These are phyloP conservation scores for Talaromyces thailandensis DNA, from an alignment of 495 filamentous ascomycete species.

Conservation along the genomic window DNA sequence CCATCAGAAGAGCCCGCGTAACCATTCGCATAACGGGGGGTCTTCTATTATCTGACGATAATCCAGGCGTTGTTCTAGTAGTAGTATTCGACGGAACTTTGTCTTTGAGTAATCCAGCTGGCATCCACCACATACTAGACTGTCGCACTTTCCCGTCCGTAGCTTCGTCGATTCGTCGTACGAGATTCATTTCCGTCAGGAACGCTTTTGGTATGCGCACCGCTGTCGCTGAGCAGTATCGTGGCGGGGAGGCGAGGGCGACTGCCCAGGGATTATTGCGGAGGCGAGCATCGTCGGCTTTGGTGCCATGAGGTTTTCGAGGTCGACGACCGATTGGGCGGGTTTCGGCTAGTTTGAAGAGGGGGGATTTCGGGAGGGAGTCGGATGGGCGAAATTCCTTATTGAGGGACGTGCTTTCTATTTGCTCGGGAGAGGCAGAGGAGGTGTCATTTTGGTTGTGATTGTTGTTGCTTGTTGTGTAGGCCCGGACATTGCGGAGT, in stretches of 20 bases:
- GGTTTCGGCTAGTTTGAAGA: slow-evolving; percentile 14
- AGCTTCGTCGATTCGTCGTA: slow-evolving; percentile 25
- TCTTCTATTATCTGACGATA: background rate
- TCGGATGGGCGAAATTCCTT: slow-evolving; percentile 19
- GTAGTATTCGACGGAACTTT: background rate
- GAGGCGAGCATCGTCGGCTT: slow-evolving; percentile 30
- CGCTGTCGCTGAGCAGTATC: slow-evolving; percentile 51
- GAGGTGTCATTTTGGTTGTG: background rate
- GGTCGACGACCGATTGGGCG: slow-evolving; percentile 11
- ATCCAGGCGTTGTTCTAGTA: background rate
- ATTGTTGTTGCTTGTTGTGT: background rate
- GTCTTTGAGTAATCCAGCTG: slow-evolving; percentile 35
- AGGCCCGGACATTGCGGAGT: background rate
- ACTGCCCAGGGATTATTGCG: slow-evolving; percentile 35
- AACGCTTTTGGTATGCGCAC: slow-evolving; percentile 52
- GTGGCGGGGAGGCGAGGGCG: slow-evolving; percentile 55
- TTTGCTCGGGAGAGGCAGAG: background rate
- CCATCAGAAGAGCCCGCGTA: slow-evolving; percentile 19
- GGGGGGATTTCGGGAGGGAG: slow-evolving; percentile 32
- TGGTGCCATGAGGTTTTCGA: slow-evolving; percentile 25
- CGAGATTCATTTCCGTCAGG: slow-evolving; percentile 51
- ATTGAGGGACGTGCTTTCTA: background rate
- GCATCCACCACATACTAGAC: slow-evolving; percentile 50
- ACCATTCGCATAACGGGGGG: slow-evolving; percentile 21
- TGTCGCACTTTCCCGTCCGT: slow-evolving; percentile 25